Conservation (phyloP, 768 basidiomycete genomes). For the Gautieria morchelliformis region DNA sequence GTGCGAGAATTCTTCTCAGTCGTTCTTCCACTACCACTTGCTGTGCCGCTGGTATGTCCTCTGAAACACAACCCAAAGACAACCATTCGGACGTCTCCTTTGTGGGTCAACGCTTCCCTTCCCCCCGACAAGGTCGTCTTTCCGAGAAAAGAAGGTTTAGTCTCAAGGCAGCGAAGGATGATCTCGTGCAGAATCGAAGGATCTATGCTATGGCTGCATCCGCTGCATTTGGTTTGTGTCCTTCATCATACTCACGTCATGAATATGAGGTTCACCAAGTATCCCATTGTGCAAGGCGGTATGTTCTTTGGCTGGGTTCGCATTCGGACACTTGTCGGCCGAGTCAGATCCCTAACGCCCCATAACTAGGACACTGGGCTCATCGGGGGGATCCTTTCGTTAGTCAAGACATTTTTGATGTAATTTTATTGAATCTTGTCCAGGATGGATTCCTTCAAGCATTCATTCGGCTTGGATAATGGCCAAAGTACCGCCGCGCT, state of each 20-base stretch:
- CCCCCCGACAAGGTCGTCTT: background rate
- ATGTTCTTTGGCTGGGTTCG: constrained; percentile 7
- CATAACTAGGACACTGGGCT: constrained; percentile 36
- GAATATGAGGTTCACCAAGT: background rate
- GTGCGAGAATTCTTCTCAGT: no score
- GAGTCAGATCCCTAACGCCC: background rate
- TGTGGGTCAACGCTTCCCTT: background rate
- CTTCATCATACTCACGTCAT: background rate
- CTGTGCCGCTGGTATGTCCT: background rate
- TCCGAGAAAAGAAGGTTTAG: background rate
- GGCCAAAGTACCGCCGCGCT: constrained; percentile 23
- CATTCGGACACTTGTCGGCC: background rate
- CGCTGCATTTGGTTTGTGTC: constrained; percentile 3
- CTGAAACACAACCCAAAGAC: background rate
- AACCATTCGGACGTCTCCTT: background rate
- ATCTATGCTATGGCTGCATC: constrained; percentile 5
- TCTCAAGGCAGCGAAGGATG: background rate
- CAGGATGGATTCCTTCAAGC: constrained; percentile 32
- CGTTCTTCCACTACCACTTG: no score
- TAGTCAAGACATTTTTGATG: background rate
- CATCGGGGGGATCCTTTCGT: constrained; percentile 39
- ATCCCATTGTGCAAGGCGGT: background rate
- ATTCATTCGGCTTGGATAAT: constrained; percentile 37
- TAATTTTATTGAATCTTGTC: background rate
- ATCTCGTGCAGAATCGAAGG: constrained; percentile 2